Evolutionary conservation across 2,329 filamentous ascomycete species (phyloP).

Genomic region (Cladosporium sp.): DNA sequence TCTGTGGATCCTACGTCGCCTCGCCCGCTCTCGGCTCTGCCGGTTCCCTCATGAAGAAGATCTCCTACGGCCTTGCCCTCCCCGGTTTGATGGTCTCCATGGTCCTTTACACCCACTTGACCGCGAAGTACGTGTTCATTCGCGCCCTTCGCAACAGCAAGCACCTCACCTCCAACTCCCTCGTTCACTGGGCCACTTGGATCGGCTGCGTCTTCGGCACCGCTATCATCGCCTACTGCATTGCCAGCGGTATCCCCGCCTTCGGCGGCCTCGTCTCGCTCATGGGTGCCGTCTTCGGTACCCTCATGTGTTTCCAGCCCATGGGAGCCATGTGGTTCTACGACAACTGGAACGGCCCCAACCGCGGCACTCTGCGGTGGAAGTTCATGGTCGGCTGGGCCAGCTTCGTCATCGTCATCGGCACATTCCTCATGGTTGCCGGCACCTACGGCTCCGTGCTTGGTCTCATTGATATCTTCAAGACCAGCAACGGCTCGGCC

Average conservation of each 20-base stretch:
- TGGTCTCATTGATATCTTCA: constrained; percentile 37
- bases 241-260: constrained; percentile 51
- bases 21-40: constrained; percentile 63
- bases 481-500: constrained; percentile 19
- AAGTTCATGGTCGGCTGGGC: constrained; percentile 50
- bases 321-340: constrained; percentile 39
- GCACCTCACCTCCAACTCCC: constrained; percentile 54
- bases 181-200: constrained; percentile 56
- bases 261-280: constrained; percentile 51
- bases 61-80: constrained; percentile 61
- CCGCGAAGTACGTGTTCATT: constrained; percentile 58
- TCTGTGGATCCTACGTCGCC: constrained; percentile 63
- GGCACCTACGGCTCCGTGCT: constrained; percentile 48
- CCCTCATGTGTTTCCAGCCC: constrained; percentile 51
- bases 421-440: constrained; percentile 46
- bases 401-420: constrained; percentile 51
- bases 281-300: constrained; percentile 50
- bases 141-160: constrained; percentile 54
- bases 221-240: constrained; percentile 31
- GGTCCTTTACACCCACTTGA: constrained; percentile 51
- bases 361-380: constrained; percentile 19
- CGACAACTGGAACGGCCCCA: constrained; percentile 18
- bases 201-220: constrained; percentile 35
- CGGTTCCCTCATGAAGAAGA: constrained; percentile 60
- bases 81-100: constrained; percentile 55